Percentiles rank a stretch among this genome's conserved stretches.
Evolutionary conservation across 1,284 basidiomycete genomes (phyloP).

Genomic region (Phellinidium pouzarii): DNA sequence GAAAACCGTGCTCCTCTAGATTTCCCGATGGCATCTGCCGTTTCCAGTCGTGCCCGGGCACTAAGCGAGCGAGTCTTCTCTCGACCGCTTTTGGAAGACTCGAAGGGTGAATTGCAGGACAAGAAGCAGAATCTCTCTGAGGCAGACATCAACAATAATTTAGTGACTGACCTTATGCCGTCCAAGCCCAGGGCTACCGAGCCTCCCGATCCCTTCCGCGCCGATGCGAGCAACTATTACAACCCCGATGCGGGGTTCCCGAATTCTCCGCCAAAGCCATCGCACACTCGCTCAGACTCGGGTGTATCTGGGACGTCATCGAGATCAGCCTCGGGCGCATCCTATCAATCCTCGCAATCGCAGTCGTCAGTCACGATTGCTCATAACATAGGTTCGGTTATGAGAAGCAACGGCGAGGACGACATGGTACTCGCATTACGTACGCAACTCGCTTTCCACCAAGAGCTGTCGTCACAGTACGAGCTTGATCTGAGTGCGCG

Average conservation of each 20-base stretch:
- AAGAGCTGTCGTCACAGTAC: constrained; percentile 64
- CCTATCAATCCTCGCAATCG: constrained; percentile 10
- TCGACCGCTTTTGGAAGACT: constrained; percentile 19
- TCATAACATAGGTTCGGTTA: not conserved
- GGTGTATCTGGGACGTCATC: constrained; percentile 13
- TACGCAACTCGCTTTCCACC: constrained; percentile 62
- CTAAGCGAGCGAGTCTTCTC: constrained; percentile 54
- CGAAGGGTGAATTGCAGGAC: too few relatives aligned
- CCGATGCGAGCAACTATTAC: constrained; percentile 68
- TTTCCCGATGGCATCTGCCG: constrained; percentile 21
- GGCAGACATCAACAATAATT: constrained; percentile 54
- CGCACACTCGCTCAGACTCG: constrained; percentile 55
- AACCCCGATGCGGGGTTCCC: constrained; percentile 65
- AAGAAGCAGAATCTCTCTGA: constrained; percentile 40
- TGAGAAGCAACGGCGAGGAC: constrained; percentile 41
- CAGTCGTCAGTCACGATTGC: constrained; percentile 1
- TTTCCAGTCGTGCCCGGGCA: constrained; percentile 43
- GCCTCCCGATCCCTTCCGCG: constrained; percentile 60
- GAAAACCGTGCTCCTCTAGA: constrained; percentile 26
- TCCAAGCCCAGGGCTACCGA: constrained; percentile 1
- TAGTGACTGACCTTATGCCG: constrained; percentile 35
- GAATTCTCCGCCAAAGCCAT: constrained; percentile 47
- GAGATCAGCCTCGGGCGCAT: constrained; percentile 11
- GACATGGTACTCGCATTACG: constrained; percentile 62
- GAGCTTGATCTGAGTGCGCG: constrained; percentile 64